Evolutionary conservation across 805 yeast genomes (phyloP).

Genomic region (Yarrowia hollandica): DNA sequence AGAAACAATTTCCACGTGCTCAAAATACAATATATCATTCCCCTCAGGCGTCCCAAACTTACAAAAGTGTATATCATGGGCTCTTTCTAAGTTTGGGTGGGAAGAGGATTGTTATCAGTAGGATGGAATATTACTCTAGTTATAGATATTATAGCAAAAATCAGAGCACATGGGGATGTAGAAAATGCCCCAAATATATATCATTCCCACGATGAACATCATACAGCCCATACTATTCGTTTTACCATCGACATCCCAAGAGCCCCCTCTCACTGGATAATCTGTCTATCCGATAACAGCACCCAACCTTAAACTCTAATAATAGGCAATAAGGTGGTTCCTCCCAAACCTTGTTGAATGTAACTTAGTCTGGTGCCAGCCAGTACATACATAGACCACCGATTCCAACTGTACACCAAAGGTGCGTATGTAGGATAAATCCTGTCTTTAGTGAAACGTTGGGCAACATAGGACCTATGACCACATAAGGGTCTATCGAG

Average conservation of each 20-base stretch:
- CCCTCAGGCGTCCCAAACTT: slow-evolving; percentile 28
- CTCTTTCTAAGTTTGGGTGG: slow-evolving; percentile 1
- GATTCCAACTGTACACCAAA: background rate
- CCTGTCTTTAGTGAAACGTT: slow-evolving; percentile 14
- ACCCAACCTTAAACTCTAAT: slow-evolving; percentile 15
- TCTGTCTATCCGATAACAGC: slow-evolving; percentile 23
- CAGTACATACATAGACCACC: background rate
- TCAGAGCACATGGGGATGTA: no score
- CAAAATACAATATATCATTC: slow-evolving; percentile 8
- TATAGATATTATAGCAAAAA: background rate
- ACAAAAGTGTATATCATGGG: slow-evolving; percentile 18
- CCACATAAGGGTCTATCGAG: slow-evolving; percentile 10
- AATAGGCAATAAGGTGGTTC: slow-evolving; percentile 9
- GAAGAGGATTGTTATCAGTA: background rate
- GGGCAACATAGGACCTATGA: background rate
- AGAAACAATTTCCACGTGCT: slow-evolving; percentile 5
- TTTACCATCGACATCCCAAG: background rate
- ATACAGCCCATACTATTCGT: no score
- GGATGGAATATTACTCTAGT: background rate
- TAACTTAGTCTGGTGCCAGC: slow-evolving; percentile 7
- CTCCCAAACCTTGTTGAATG: slow-evolving; percentile 8
- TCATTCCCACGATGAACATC: no score
- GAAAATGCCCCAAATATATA: no score
- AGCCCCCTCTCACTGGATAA: slow-evolving; percentile 25
- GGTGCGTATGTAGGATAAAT: background rate